A percentile compares a stretch with the other conserved stretches of the same genome.
These are phyloP conservation scores for Dictyophora rubrovolvata DNA, from an alignment of 768 basidiomycete genomes.

Conservation along the genomic window DNA sequence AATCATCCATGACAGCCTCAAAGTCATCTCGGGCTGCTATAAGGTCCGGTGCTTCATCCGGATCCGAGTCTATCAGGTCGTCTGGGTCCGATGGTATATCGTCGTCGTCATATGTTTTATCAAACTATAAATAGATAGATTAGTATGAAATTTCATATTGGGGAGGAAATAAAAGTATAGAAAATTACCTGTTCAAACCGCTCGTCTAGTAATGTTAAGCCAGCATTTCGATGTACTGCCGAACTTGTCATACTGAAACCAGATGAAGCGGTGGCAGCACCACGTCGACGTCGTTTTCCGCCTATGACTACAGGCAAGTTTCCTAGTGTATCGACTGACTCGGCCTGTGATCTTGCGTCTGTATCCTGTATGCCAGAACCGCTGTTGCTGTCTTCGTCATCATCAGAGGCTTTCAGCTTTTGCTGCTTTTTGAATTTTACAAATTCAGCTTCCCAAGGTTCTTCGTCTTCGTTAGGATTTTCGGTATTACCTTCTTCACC, in stretches of 20 bases:
- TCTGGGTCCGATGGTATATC: slow-evolving; percentile 24
- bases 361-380: slow-evolving; percentile 25
- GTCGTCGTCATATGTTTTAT: slow-evolving; percentile 58
- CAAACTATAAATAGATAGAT: slow-evolving; percentile 51
- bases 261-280: slow-evolving; percentile 76
- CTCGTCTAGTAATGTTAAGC: slow-evolving; percentile 81
- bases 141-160: not conserved
- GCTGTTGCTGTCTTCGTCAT: slow-evolving; percentile 18
- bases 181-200: slow-evolving; percentile 81
- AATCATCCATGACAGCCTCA: slow-evolving; percentile 84
- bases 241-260: slow-evolving; percentile 98
- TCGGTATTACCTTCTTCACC: slow-evolving; percentile 22
- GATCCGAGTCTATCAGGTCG: slow-evolving; percentile 26
- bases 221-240: slow-evolving; percentile 88
- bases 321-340: slow-evolving; percentile 74
- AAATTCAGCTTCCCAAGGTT: slow-evolving; percentile 72
- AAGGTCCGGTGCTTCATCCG: slow-evolving; percentile 61
- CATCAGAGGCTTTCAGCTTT: slow-evolving; percentile 14
- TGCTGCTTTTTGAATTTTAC: slow-evolving; percentile 62
- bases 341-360: slow-evolving; percentile 46
- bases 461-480: slow-evolving; percentile 19
- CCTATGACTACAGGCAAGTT: slow-evolving; percentile 65
- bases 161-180: not conserved
- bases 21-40: slow-evolving; percentile 84
- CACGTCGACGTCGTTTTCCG: slow-evolving; percentile 58